Percentiles rank a stretch among this genome's conserved stretches.
These are phyloP conservation scores for Lepidium sativum DNA, from an alignment of 345 rosid genomes.

Conservation along the genomic window DNA sequence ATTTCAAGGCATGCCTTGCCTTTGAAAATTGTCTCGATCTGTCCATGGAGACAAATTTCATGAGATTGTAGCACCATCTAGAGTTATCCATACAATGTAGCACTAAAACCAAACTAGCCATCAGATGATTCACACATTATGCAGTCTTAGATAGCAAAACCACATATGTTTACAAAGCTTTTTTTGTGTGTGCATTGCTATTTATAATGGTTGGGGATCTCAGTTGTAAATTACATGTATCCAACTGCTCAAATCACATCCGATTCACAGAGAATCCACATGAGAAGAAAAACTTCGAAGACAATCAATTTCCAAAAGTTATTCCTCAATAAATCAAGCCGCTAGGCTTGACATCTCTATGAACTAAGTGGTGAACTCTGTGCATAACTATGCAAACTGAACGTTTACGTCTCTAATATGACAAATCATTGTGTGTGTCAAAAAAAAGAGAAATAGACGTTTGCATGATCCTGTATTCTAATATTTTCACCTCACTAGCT, in stretches of 20 bases:
- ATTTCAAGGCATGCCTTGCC: constrained; percentile 89
- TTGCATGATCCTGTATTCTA: neutral
- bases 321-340: neutral
- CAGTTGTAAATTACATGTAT: neutral
- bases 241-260: neutral
- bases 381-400: neutral
- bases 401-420: neutral
- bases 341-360: constrained; percentile 5
- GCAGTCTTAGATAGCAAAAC: neutral
- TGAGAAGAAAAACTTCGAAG: neutral
- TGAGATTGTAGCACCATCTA: neutral
- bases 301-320: neutral
- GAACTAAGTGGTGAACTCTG: neutral
- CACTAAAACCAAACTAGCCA: neutral
- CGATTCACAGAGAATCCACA: neutral
- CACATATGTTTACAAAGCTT: neutral
- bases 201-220: neutral
- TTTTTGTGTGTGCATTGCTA: neutral
- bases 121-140: neutral
- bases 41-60: constrained; percentile 23
- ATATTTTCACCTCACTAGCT: neutral
- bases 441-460: neutral
- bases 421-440: neutral
- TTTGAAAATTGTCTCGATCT: constrained; percentile 74
- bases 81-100: neutral